Evolutionary conservation across 208 protist genomes (phyloP), one percentile per base, ranked within the genome.

Genomic region (Leishmania mexicana): DNA sequence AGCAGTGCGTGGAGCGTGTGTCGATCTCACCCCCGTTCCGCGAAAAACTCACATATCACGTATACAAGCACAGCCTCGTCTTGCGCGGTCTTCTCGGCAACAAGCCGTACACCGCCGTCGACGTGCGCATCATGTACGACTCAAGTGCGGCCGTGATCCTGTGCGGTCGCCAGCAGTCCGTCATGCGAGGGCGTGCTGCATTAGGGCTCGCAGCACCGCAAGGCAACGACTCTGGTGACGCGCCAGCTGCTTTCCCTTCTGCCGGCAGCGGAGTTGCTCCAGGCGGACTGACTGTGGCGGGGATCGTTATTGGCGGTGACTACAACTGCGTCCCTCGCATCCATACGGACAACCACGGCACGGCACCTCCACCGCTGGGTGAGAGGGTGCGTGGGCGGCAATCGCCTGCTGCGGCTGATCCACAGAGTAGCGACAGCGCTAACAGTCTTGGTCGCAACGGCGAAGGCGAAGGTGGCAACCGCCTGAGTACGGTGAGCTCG

Each of bases 1-100:
- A 88, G 75, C 88, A 89, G 73, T 86, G 83, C 60, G 65, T 83
- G 67, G 85, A 86, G 79, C 82, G 81, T 24, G 71, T 83, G 19
- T 40, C 65, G 75, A 65, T 91, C 11, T 47, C 68, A 28, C 88
- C 85, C 13, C n/a, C 67, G 42, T 83, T 85, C 35, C 58, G 58
- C 31, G 77, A 85, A 58, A 79, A 58, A 31, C 85, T 83, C 28
- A 67, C 73, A n/a, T 81, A 84, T 40, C 77, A 83, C 40, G 62
- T 86, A 4, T 83, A 79, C 76, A 75, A 75, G 71, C 10, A 74
- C 64, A 87, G 65, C 54, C 38, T 83, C 5, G 5, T 81, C 7
- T 35, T 77, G 13, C 75, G 68, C 21, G 54, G 85, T 21, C 31
- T 53, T 53, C 19, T 88, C 8, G 11, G n/a, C 38, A 78, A 74